A percentile compares a stretch with the other conserved stretches of the same genome.
phyloP scores from a whole-genome alignment of 805 yeast species.

The Candida glaebosa region DNA sequence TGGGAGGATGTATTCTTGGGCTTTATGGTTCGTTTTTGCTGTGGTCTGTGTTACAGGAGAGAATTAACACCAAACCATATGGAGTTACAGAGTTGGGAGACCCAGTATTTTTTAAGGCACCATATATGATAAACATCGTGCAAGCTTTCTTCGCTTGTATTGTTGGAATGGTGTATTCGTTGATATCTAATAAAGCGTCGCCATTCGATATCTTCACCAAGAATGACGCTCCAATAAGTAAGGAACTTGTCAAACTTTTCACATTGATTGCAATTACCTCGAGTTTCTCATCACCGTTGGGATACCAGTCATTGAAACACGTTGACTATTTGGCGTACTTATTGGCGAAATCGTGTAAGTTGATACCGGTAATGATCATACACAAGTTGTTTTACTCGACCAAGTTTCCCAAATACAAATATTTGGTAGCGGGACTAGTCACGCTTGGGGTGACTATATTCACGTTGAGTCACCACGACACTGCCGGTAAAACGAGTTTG shows the following conservation, averaged over 20 bases:
- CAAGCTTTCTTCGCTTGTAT: constrained; percentile 74
- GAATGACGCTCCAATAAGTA: constrained; percentile 17
- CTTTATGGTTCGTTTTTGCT: constrained; percentile 83
- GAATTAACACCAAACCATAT: constrained; percentile 73
- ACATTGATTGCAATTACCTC: constrained; percentile 66
- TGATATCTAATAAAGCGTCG: constrained; percentile 24
- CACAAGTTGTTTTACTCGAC: constrained; percentile 70
- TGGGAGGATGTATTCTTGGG: constrained; percentile 47
- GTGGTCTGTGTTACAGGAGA: constrained; percentile 93
- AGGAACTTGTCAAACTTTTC: constrained; percentile 31
- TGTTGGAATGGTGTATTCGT: constrained; percentile 62
- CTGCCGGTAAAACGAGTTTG: constrained; percentile 19
- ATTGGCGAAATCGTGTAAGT: constrained; percentile 88
- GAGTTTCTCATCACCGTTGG: constrained; percentile 78
- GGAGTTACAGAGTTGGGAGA: constrained; percentile 29
- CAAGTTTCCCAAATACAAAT: constrained; percentile 70
- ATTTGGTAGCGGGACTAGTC: constrained; percentile 71
- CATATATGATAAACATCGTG: constrained; percentile 69
- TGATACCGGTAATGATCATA: constrained; percentile 90
- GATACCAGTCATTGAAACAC: constrained; percentile 71
- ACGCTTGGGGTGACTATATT: constrained; percentile 82
- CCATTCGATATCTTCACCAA: constrained; percentile 31
- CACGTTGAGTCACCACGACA: constrained; percentile 48
- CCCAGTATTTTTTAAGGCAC: constrained; percentile 59
- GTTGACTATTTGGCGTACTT: constrained; percentile 84